Conservation (phyloP, 2,329 filamentous ascomycete genomes). For the Neonectria hederae region DNA sequence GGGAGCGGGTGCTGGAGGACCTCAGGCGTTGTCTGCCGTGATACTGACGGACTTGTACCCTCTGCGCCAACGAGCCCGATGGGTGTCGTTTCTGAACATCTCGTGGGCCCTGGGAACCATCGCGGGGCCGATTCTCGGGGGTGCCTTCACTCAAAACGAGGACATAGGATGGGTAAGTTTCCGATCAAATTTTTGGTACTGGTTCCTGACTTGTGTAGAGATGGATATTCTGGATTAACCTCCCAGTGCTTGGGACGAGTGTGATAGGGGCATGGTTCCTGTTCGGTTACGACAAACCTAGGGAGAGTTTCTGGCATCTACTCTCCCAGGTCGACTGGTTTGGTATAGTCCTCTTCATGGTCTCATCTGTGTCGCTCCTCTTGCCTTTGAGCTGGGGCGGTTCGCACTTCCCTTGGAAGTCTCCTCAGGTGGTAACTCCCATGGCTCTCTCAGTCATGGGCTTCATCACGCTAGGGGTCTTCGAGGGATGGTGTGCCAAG, state of each 20-base stretch:
- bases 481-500: constrained; percentile 25
- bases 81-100: constrained; percentile 49
- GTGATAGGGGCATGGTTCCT: constrained; percentile 39
- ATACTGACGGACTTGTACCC: constrained; percentile 53
- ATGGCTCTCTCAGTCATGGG: constrained; percentile 63
- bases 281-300: constrained; percentile 38
- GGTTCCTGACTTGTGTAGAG: constrained; percentile 30
- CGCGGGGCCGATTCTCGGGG: constrained; percentile 41
- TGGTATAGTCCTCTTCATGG: constrained; percentile 66
- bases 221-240: constrained; percentile 51
- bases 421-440: constrained; percentile 61
- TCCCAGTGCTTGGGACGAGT: constrained; percentile 44
- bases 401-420: constrained; percentile 33
- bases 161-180: constrained; percentile 36
- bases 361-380: constrained; percentile 29
- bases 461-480: constrained; percentile 46
- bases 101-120: constrained; percentile 67
- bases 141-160: constrained; percentile 30
- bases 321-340: constrained; percentile 65
- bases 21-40: constrained; percentile 46
- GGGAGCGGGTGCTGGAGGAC: constrained; percentile 49
- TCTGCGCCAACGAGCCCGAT: constrained; percentile 53
- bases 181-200: background rate
- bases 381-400: constrained; percentile 31
- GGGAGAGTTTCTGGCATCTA: constrained; percentile 4